Base-by-base conservation (phyloP, 805 yeast genomes). In the Brettanomyces naardenensis region DNA sequence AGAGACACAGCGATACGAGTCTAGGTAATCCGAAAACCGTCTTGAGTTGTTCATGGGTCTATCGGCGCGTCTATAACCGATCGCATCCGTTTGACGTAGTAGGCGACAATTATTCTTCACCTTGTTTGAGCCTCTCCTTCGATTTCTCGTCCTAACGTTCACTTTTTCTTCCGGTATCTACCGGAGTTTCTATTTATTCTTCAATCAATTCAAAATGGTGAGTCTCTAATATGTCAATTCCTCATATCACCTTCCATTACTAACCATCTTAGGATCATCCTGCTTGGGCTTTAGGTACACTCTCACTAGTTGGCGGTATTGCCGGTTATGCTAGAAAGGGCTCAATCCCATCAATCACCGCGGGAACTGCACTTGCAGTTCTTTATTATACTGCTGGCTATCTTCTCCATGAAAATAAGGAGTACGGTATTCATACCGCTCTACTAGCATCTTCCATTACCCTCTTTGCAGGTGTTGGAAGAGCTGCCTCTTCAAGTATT, bases 401-500 rank as follows among this genome's bases (percentile, higher is more conserved):
- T 59, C 67, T 89, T 46, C 64, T 87, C 44, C 71, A 74, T 46
- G 64, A 78, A 38, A 84, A 86, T 55, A 78, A 75, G 43, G 88
- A 84, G 53, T 75, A 74, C 61, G 96, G 96, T 31, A 68, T 89
- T 46, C 89, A 84, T 55, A 56, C 82, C 14, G 95, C 95, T 0
- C 62, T 88, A 39, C 81, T 78, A 10, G 73, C 89, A 2, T 80
- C 94, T 4, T 48, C 76, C 2, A 52, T 83, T 14, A 69, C 89
- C 48, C 58, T 81, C 9, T 70, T 71, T 29, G 89, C 90, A 6
- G 88, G 94, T 21, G 47, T 81, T n/a, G 73, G 77, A 25, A 73
- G 97, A 53, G 41, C 53, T 6, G 76, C 80, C 59, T 67, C 65
- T 44, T 15, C 31, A 15, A 19, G 31, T 19, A 34, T 34, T 14